Evolutionary conservation across 164 flowering plant species (phyloP).

Genomic region (Malania oleifera): DNA sequence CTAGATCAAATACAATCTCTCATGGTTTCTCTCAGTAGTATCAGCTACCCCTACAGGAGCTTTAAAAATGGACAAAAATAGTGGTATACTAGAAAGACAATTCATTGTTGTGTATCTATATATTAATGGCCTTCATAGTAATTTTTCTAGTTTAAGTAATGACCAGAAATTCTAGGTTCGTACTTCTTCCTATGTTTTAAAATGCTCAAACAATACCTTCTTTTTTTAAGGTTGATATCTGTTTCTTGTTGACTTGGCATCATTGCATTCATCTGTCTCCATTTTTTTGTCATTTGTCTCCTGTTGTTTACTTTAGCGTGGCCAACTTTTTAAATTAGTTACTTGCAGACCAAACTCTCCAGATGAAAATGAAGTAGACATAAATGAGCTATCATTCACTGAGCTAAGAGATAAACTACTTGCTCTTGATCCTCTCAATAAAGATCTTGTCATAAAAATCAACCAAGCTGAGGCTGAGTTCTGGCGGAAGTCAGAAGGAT

Average conservation of each 20-base stretch:
- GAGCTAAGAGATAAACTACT: conserved; percentile 93
- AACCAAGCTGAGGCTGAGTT: conserved; percentile 97
- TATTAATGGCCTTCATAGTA: too few species aligned
- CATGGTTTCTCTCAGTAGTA: too few species aligned
- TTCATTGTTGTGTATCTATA: too few species aligned
- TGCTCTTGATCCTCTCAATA: conserved; percentile 90
- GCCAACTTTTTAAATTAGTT: conserved; percentile 19
- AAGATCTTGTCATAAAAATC: conserved; percentile 67
- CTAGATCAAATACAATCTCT: too few species aligned
- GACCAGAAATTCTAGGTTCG: too few species aligned
- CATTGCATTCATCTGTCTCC: background rate
- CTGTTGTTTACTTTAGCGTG: conserved; percentile 4
- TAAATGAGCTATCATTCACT: conserved; percentile 75
- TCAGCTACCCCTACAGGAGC: too few species aligned
- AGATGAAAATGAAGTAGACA: conserved; percentile 37
- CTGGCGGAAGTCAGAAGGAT: conserved; percentile 97
- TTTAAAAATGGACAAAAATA: too few species aligned
- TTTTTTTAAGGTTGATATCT: background rate
- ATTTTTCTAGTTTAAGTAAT: too few species aligned
- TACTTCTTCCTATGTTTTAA: too few species aligned
- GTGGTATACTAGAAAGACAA: too few species aligned
- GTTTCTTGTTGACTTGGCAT: background rate
- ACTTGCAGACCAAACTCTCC: conserved; percentile 40
- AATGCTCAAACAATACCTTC: background rate
- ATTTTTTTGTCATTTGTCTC: background rate